Conservation (phyloP, 2,329 filamentous ascomycete species). For the Fusarium sp. region DNA sequence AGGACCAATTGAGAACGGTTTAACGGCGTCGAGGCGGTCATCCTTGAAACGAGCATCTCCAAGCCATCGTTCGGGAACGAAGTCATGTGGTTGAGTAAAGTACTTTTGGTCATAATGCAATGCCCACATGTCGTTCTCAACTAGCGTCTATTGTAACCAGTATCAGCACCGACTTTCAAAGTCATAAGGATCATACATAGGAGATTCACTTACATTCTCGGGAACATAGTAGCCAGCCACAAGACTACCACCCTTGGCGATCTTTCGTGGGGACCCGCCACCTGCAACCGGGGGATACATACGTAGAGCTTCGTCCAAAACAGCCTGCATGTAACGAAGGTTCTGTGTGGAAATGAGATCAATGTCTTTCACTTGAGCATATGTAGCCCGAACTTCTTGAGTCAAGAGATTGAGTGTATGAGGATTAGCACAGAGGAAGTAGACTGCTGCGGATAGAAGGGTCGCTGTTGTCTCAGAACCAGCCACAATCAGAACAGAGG, state of each 20-base stretch:
- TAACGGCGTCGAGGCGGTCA: background rate
- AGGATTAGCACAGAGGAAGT: conserved; percentile 4
- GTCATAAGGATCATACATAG: no score
- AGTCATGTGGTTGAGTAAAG: background rate
- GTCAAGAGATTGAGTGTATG: conserved; percentile 1
- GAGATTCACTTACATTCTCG: background rate
- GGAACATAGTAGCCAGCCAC: conserved; percentile 27
- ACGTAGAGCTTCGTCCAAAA: conserved; percentile 21
- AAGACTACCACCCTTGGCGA: conserved; percentile 7
- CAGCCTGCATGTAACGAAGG: conserved; percentile 17
- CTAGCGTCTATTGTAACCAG: background rate
- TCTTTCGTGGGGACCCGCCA: conserved; percentile 19
- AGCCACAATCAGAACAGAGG: conserved; percentile 22
- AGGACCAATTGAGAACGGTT: background rate
- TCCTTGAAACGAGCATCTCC: background rate
- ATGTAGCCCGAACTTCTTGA: conserved; percentile 11
- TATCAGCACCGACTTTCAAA: background rate
- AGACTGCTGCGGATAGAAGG: conserved; percentile 20
- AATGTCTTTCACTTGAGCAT: conserved; percentile 4
- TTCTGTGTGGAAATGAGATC: conserved; percentile 21
- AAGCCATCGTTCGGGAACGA: background rate
- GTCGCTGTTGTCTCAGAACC: conserved; percentile 31
- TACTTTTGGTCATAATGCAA: background rate
- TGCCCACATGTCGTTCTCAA: background rate
- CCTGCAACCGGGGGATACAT: conserved; percentile 25